Evolutionary conservation across 345 rosid genomes (phyloP).

Genomic region (Populus simonii): DNA sequence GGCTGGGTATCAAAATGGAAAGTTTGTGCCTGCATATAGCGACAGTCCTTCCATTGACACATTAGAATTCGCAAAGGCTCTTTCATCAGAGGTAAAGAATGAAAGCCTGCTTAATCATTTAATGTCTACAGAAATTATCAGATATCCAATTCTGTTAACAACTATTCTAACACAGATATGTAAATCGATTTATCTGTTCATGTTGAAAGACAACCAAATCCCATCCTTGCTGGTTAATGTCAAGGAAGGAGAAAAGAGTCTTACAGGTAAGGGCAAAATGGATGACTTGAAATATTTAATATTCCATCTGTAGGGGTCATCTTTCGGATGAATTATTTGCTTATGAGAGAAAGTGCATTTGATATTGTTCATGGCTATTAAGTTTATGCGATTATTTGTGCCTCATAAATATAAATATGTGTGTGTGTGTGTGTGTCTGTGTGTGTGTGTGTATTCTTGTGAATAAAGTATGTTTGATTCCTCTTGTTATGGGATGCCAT

Average conservation of each 20-base stretch:
- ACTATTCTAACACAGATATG: not conserved
- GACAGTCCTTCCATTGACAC: constrained; percentile 23
- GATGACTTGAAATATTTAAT: not conserved
- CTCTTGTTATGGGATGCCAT: too few species aligned
- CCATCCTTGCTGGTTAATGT: constrained; percentile 29
- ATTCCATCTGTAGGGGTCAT: not conserved
- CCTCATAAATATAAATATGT: too few species aligned
- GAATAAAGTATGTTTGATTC: too few species aligned
- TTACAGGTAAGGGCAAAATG: constrained; percentile 13
- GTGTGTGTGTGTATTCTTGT: too few species aligned
- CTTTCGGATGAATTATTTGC: not conserved
- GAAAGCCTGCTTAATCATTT: not conserved
- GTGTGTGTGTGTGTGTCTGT: too few species aligned
- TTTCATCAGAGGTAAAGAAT: constrained; percentile 28
- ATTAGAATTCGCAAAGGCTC: constrained; percentile 32
- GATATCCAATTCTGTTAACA: not conserved
- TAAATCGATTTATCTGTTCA: not conserved
- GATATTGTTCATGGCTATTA: too few species aligned
- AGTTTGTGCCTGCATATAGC: constrained; percentile 29
- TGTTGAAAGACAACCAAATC: constrained; percentile 24
- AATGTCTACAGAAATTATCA: not conserved
- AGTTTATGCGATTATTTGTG: too few species aligned
- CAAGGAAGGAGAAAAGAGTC: constrained; percentile 9
- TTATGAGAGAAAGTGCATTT: too few species aligned
- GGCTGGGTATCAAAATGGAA: constrained; percentile 36